Evolutionary conservation across 2,329 filamentous ascomycete genomes (phyloP).

Genomic region (Tolypocladium tundrense): DNA sequence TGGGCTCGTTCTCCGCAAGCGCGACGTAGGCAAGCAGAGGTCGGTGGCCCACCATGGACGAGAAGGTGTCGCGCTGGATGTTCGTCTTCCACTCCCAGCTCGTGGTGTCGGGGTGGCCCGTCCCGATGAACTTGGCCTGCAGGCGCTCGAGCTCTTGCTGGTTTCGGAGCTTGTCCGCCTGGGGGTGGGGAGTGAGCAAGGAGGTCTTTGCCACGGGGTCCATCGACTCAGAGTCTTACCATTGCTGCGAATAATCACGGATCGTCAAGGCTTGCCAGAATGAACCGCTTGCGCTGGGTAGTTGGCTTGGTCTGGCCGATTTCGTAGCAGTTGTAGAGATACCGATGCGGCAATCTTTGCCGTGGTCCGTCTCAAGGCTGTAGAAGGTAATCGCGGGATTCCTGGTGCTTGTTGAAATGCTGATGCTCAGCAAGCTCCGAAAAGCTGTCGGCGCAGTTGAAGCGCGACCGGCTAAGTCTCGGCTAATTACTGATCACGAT

Average conservation of each 20-base stretch:
- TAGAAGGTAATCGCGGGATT: background rate
- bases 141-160: conserved; percentile 96
- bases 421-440: background rate
- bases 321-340: too few species aligned
- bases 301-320: background rate
- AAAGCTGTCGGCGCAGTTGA: background rate
- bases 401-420: background rate
- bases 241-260: conserved; percentile 6
- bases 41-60: conserved; percentile 82
- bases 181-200: background rate
- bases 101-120: conserved; percentile 90
- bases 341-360: background rate
- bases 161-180: conserved; percentile 96
- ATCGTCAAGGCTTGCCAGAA: background rate
- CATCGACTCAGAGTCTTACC: conserved; percentile 8
- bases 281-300: background rate
- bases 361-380: background rate
- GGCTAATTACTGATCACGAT: background rate
- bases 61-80: conserved; percentile 86
- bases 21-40: conserved; percentile 81
- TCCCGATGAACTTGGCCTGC: conserved; percentile 91
- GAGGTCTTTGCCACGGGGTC: background rate
- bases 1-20: conserved; percentile 76
- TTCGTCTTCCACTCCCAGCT: conserved; percentile 97
- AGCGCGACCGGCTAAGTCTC: background rate